These are phyloP conservation scores for Herpetomonas tarakana DNA, from an alignment of 208 protist genomes.

Conservation along the genomic window DNA sequence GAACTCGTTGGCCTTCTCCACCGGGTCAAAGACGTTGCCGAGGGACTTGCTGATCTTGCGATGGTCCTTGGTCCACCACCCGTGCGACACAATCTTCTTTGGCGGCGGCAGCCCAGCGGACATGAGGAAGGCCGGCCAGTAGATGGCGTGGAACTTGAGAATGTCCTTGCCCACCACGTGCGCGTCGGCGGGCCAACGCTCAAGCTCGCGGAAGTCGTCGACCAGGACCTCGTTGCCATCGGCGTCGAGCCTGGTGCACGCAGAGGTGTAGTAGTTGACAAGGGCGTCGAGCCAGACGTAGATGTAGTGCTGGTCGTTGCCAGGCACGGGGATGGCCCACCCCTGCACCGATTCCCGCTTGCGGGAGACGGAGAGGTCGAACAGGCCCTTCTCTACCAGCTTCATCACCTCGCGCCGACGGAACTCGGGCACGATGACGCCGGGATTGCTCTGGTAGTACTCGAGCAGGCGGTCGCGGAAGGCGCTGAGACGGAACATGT, in stretches of 20 bases:
- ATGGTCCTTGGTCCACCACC: constrained; percentile 95
- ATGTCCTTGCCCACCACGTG: constrained; percentile 99
- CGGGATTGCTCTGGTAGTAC: constrained; percentile 80
- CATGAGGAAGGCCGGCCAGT: constrained; percentile 99
- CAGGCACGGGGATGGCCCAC: constrained; percentile 98
- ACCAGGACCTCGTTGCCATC: constrained; percentile 41
- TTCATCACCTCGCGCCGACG: constrained; percentile 92
- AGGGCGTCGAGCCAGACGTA: constrained; percentile 99
- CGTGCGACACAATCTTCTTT: constrained; percentile 90
- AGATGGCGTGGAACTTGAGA: constrained; percentile 98
- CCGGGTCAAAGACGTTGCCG: constrained; percentile 96
- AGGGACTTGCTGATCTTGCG: constrained; percentile 97
- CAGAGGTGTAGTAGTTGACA: constrained; percentile 98
- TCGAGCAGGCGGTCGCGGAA: constrained; percentile 88
- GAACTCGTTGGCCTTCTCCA: constrained; percentile 79
- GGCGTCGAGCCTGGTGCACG: constrained; percentile 33
- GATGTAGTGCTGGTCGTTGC: constrained; percentile 94
- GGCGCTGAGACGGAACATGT: constrained; percentile 96
- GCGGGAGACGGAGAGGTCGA: constrained; percentile 97
- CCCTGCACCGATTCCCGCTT: constrained; percentile 72
- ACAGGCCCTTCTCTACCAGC: constrained; percentile 79
- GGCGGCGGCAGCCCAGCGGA: constrained; percentile 93
- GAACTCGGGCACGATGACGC: constrained; percentile 90
- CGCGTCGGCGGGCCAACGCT: constrained; percentile 80
- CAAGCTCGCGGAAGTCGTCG: constrained; percentile 34